Evolutionary conservation across 2,329 filamentous ascomycete species (phyloP), one percentile per base, ranked within the genome.

Genomic region (Colletotrichum tofieldiae): DNA sequence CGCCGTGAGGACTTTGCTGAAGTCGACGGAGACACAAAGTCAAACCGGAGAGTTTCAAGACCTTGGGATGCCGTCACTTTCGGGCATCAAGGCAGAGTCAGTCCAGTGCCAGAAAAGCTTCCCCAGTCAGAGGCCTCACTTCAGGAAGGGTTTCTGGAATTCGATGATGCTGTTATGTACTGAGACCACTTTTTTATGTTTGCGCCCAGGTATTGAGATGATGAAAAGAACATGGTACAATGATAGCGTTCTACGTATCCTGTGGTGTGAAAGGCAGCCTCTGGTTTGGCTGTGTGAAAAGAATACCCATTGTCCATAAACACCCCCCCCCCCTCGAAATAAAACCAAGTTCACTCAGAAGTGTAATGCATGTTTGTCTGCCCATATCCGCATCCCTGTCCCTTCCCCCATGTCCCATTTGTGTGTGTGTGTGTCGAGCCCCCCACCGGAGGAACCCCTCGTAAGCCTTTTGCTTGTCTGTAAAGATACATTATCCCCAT

Each of bases 161-260:
- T 5, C 29, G 6, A 6, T 32, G 29, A 29, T 18, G 12, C 12
- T 16, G 49, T 29, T 32, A 29, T 32, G 26, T 7, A 20, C 18
- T 11, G 8, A 26, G 23, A 8, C 18, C 18, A 18, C 32, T 29
- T 47, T 14, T 3, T 9, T n/a, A 32, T 23, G n/a, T 37, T 16
- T 43, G 41, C 3, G 20, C 18, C 16, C 26, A 14, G 7, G 29
- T 6, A 32, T 23, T 51, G 18, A 6, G 14, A 5, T 26, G 8
- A n/a, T n/a, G 26, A 49, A 18, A 26, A 26, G 16, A 23, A 35
- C 23, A 60, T 18, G 59, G 23, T 73, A 71, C 71, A 71, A 65
- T 73, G 61, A 73, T 66, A 41, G 52, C 67, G 71, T 66, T 73
- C 71, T 71, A 66, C 71, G 67, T 60, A 62, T 61, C 67, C 55